Evolutionary conservation across 257 asterid species (phyloP).

Genomic region (Gentiana straminea): DNA sequence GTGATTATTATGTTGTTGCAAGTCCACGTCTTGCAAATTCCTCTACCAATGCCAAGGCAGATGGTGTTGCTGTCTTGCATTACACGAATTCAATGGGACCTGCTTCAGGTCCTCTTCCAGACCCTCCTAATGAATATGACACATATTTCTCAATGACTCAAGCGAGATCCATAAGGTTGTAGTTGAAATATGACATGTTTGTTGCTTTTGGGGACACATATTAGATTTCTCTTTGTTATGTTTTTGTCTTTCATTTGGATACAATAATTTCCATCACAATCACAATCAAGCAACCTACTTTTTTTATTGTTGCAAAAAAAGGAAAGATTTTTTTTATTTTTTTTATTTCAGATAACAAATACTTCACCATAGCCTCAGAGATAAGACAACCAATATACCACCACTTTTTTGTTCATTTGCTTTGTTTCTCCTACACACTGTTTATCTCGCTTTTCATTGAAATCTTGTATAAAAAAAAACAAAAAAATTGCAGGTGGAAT

Average conservation of each 20-base stretch:
- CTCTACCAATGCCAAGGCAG: constrained; percentile 40
- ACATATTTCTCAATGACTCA: constrained; percentile 84
- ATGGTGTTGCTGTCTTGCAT: constrained; percentile 77
- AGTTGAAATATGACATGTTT: constrained; percentile 5
- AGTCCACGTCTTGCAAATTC: constrained; percentile 70
- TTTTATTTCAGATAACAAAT: neutral
- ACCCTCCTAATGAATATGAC: constrained; percentile 80
- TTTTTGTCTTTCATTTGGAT: constrained; percentile 4
- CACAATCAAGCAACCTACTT: constrained; percentile 3
- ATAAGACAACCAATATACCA: constrained; percentile 9
- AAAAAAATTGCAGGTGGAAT: constrained; percentile 45
- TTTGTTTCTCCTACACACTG: neutral
- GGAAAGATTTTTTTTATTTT: neutral
- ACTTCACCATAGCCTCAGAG: constrained; percentile 6
- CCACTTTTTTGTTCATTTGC: neutral
- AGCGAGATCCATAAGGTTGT: constrained; percentile 94
- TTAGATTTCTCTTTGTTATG: constrained; percentile 16
- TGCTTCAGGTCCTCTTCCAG: constrained; percentile 97
- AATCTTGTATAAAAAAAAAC: neutral
- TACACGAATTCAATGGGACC: constrained; percentile 75
- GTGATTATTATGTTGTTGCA: constrained; percentile 83
- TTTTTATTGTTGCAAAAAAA: neutral
- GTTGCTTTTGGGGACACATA: constrained; percentile 14
- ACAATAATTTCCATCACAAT: constrained; percentile 3
- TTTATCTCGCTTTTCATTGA: constrained; percentile 1